A percentile compares a stretch with the other conserved stretches of the same genome.
Evolutionary conservation across 495 filamentous ascomycete species (phyloP).

Genomic region (Neurospora intermedia): DNA sequence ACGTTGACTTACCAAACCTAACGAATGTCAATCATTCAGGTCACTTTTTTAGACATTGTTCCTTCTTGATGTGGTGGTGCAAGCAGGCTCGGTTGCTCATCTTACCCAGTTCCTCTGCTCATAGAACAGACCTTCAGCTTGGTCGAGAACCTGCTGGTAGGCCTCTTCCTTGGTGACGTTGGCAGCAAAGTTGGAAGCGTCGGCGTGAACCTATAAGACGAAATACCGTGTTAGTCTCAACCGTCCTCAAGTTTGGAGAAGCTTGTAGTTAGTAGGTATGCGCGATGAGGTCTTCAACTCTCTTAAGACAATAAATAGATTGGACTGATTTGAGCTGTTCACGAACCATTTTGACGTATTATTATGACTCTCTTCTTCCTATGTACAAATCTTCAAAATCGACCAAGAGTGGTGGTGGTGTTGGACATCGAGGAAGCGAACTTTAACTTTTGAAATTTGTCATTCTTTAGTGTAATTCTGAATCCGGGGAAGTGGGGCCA

Average conservation of each 20-base stretch:
- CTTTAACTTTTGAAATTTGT: not conserved
- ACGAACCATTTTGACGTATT: not conserved
- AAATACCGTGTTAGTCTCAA: not conserved
- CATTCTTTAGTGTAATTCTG: not conserved
- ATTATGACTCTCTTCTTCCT: not conserved
- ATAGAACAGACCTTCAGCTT: constrained; percentile 58
- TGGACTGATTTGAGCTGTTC: not conserved
- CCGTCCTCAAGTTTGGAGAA: not conserved
- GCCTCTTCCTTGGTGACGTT: constrained; percentile 61
- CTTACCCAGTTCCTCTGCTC: constrained; percentile 84
- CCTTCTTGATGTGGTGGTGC: not conserved
- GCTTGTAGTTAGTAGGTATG: not conserved
- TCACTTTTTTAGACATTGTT: not conserved
- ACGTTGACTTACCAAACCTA: constrained; percentile 46
- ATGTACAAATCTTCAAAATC: not conserved
- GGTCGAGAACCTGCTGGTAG: constrained; percentile 63
- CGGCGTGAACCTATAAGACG: constrained; percentile 64
- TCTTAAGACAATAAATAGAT: not conserved
- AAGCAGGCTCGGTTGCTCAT: not conserved
- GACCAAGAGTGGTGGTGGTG: not conserved
- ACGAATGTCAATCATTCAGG: constrained; percentile 2
- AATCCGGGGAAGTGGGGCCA: not conserved
- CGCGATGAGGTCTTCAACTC: not conserved
- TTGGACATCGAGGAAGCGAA: not conserved
- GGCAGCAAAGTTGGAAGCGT: constrained; percentile 63